Percentiles rank a stretch among this genome's conserved stretches.
phyloP scores from a whole-genome alignment of 371 early-diverging fungal genomes.

The Choanephora cucurbitarum region DNA sequence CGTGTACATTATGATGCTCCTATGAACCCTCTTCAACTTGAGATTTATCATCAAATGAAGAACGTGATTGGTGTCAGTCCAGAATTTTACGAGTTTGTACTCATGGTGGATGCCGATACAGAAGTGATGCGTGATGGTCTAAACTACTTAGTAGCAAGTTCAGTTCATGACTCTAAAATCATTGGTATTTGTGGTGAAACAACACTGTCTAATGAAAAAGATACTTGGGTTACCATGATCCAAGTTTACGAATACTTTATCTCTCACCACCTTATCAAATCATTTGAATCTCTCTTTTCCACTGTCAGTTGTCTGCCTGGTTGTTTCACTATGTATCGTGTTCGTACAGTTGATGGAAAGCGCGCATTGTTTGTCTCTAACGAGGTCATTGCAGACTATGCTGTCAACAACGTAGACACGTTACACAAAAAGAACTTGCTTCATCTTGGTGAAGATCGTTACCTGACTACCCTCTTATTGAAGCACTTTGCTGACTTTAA shows the following conservation, averaged over 20 bases:
- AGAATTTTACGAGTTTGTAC: conserved; percentile 81
- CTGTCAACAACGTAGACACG: conserved; percentile 93
- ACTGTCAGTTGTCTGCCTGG: conserved; percentile 96
- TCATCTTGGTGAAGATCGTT: conserved; percentile 84
- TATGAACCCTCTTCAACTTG: conserved; percentile 91
- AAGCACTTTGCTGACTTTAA: conserved; percentile 98
- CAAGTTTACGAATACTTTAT: conserved; percentile 99
- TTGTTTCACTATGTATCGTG: conserved; percentile 95
- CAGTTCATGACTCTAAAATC: conserved; percentile 86
- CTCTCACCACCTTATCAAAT: conserved; percentile 96
- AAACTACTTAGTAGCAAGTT: conserved; percentile 80
- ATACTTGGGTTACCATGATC: conserved; percentile 97
- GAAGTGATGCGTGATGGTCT: conserved; percentile 86
- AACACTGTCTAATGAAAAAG: conserved; percentile 82
- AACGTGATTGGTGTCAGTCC: conserved; percentile 90
- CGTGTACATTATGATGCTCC: conserved; percentile 92
- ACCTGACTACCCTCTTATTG: conserved; percentile 96
- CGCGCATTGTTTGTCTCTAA: conserved; percentile 89
- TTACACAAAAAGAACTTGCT: conserved; percentile 95
- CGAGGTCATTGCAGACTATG: conserved; percentile 90
- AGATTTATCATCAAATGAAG: conserved; percentile 92
- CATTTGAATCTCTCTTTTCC: conserved; percentile 99
- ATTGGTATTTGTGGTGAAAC: conserved; percentile 97
- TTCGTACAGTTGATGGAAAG: conserved; percentile 78
- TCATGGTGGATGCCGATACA: conserved; percentile 98